Evolutionary conservation across 148 eudicot genomes (phyloP), one percentile per base, ranked within the genome.

Genomic region (Chenopodium formosanum): DNA sequence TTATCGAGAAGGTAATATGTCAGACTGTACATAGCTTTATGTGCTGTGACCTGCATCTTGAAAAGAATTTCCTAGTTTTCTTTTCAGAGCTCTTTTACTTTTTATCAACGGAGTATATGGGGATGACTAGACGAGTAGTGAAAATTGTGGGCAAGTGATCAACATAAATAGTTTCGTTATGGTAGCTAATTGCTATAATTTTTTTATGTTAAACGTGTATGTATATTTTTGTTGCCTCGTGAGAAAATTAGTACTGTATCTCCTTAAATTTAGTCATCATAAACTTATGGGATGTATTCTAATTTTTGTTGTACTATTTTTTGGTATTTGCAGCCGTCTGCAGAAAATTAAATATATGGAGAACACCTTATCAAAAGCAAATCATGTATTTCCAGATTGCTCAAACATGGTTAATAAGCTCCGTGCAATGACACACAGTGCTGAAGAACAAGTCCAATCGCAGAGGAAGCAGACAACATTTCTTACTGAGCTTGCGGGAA

Each of bases 401-500:
- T 78, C 91, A 69, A 86, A 90, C 76, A 90, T 97, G 93, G 87
- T 85, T 71, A 88, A 74, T 74, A 91, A 87, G 87, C 95, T 97
- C 44, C 94, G 94, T 82, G 94, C 95, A 75, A 97, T 94, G 98
- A 86, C 95, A 69, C 86, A 87, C 83, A 94, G 76, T 86, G 88
- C 93, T 64, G 98, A 94, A 85, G 95, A 97, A 82, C 97, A 87
- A 77, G 88, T 88, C 68, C 88, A 83, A 48, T 79, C 86, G 37
- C 94, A 89, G 78, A 92, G 87, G 86, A 84, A 78, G 64, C 90
- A 91, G 83, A 81, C 90, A 60, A 60, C 84, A 62, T 92, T 90
- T 86, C 93, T 97, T 63, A 82, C 84, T 71, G 93, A 86, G 83
- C 91, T 97, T 80, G 92, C 95, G 70, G 97, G 95, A 83, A 91